phyloP scores from a whole-genome alignment of 2,329 filamentous ascomycete genomes.

The Graphiopsis chlorocephala region DNA sequence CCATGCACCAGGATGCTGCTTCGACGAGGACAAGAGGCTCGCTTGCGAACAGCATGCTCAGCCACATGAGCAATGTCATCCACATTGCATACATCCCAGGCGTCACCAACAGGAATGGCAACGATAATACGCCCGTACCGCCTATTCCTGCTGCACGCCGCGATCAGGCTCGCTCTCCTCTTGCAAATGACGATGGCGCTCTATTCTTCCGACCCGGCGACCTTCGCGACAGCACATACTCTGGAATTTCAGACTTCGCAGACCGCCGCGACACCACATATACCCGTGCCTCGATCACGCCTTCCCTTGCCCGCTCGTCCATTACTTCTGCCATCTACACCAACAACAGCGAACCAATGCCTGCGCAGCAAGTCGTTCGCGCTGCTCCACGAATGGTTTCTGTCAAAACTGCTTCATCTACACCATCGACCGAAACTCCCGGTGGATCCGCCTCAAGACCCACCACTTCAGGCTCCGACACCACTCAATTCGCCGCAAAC shows the following conservation, averaged over 20 bases:
- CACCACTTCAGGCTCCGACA: slow-evolving; percentile 7
- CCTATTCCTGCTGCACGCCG: slow-evolving; percentile 67
- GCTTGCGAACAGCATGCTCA: slow-evolving; percentile 91
- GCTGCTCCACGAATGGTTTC: slow-evolving; percentile 91
- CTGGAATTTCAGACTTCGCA: slow-evolving; percentile 60
- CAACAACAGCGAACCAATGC: slow-evolving; percentile 79
- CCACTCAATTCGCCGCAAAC: slow-evolving; percentile 12
- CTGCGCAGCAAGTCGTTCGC: slow-evolving; percentile 81
- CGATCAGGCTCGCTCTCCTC: slow-evolving; percentile 53
- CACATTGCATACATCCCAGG: slow-evolving; percentile 99
- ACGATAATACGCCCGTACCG: slow-evolving; percentile 79
- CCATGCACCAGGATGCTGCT: slow-evolving; percentile 66
- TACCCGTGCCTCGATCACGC: slow-evolving; percentile 48
- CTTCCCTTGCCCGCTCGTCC: slow-evolving; percentile 50
- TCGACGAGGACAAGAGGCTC: slow-evolving; percentile 75
- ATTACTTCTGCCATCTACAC: slow-evolving; percentile 93
- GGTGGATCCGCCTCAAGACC: background rate
- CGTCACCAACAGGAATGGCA: slow-evolving; percentile 73
- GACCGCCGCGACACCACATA: slow-evolving; percentile 36
- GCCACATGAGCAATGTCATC: slow-evolving; percentile 96
- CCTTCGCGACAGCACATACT: slow-evolving; percentile 87
- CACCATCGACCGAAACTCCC: slow-evolving; percentile 5
- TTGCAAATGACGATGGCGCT: slow-evolving; percentile 61
- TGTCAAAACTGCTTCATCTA: slow-evolving; percentile 57
- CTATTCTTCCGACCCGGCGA: slow-evolving; percentile 93